These are phyloP conservation scores for Trametopsis cervina DNA, from an alignment of 768 basidiomycete genomes.

Conservation along the genomic window DNA sequence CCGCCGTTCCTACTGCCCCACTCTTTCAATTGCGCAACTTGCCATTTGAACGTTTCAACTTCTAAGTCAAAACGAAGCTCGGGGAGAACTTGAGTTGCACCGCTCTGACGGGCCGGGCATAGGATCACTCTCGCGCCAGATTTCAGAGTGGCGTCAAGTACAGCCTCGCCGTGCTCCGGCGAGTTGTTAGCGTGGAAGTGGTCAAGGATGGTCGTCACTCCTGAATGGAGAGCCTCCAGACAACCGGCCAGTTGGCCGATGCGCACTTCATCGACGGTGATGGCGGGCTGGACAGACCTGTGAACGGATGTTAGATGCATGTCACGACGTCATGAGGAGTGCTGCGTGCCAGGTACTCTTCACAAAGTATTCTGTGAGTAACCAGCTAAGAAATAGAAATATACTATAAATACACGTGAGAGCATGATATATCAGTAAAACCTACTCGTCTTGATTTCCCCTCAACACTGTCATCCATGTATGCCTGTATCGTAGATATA, in stretches of 20 bases:
- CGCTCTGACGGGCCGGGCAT: slow-evolving; percentile 21
- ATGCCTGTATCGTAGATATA: slow-evolving; percentile 13
- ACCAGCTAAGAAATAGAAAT: slow-evolving; percentile 13
- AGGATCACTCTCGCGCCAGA: slow-evolving; percentile 24
- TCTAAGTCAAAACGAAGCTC: slow-evolving; percentile 17
- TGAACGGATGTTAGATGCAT: background rate
- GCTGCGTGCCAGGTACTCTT: slow-evolving; percentile 19
- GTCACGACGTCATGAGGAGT: background rate
- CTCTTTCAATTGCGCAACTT: slow-evolving; percentile 17
- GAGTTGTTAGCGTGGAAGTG: slow-evolving; percentile 24
- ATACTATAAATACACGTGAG: background rate
- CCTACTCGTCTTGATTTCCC: slow-evolving; percentile 21
- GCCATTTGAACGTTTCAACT: slow-evolving; percentile 17
- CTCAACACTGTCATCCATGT: slow-evolving; percentile 23
- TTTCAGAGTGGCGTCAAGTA: slow-evolving; percentile 19
- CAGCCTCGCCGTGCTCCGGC: slow-evolving; percentile 20
- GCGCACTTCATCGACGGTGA: slow-evolving; percentile 23
- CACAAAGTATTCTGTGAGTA: slow-evolving; percentile 24
- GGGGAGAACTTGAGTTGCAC: slow-evolving; percentile 17
- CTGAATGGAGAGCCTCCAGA: slow-evolving; percentile 24
- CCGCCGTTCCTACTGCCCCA: slow-evolving; percentile 18
- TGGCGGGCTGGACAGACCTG: slow-evolving; percentile 17
- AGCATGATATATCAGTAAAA: background rate
- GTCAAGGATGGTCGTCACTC: slow-evolving; percentile 27
- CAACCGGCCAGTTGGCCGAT: slow-evolving; percentile 25